phyloP scores from a whole-genome alignment of 352 stramenopile species.

The Pythium phragmitis region DNA sequence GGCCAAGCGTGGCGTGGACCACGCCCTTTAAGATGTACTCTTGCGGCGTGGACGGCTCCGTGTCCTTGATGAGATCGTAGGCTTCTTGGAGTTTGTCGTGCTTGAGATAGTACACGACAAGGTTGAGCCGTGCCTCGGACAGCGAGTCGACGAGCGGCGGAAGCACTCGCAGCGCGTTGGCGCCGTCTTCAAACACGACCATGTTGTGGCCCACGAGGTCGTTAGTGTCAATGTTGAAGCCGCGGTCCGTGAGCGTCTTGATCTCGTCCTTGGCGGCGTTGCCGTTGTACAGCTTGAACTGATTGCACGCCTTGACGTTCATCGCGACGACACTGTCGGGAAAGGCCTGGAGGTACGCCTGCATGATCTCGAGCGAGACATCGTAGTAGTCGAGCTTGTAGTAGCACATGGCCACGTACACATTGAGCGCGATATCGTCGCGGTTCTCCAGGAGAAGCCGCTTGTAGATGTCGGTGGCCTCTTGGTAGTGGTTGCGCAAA shows the following conservation, averaged over 20 bases:
- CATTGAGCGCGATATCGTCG: slow-evolving; percentile 96
- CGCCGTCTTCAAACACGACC: slow-evolving; percentile 94
- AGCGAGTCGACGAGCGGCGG: slow-evolving; percentile 92
- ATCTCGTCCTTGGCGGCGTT: slow-evolving; percentile 94
- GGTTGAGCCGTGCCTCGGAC: slow-evolving; percentile 93
- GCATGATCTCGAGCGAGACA: slow-evolving; percentile 95
- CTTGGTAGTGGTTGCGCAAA: slow-evolving; percentile 93
- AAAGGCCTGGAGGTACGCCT: slow-evolving; percentile 92
- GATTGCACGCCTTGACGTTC: slow-evolving; percentile 97
- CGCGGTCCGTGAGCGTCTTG: slow-evolving; percentile 88
- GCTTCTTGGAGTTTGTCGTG: slow-evolving; percentile 93
- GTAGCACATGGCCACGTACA: slow-evolving; percentile 98
- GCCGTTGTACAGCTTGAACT: slow-evolving; percentile 97
- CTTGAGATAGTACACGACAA: slow-evolving; percentile 94
- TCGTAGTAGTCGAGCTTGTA: slow-evolving; percentile 99
- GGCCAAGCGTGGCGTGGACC: slow-evolving; percentile 90
- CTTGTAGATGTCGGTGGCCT: slow-evolving; percentile 97
- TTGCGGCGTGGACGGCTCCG: slow-evolving; percentile 92
- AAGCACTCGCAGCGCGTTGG: slow-evolving; percentile 92
- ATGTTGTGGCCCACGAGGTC: slow-evolving; percentile 96
- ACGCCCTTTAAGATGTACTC: slow-evolving; percentile 92
- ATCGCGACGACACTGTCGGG: slow-evolving; percentile 91
- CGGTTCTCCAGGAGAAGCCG: slow-evolving; percentile 92
- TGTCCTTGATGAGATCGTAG: slow-evolving; percentile 94
- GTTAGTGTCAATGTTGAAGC: slow-evolving; percentile 89